phyloP scores from a whole-genome alignment of 2,329 filamentous ascomycete species.

The Albifimbria verrucaria region DNA sequence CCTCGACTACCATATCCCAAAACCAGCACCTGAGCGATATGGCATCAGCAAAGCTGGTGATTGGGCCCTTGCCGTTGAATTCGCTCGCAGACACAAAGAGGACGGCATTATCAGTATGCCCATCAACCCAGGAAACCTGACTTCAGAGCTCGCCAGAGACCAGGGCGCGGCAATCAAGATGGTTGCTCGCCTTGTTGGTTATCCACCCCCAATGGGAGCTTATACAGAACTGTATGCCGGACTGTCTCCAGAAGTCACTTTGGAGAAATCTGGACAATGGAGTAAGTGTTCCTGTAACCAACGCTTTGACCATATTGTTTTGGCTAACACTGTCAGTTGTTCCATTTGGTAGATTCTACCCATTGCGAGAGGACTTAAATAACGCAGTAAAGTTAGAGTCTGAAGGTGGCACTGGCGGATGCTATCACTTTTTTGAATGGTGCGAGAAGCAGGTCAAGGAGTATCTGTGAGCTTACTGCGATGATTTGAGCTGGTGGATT shows the following conservation, averaged over 20 bases:
- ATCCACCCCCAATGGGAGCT: conserved; percentile 32
- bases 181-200: conserved; percentile 11
- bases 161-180: conserved; percentile 10
- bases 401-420: conserved; percentile 28
- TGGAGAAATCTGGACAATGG: conserved; percentile 24
- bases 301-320: too few relatives aligned
- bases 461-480: too few relatives aligned
- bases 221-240: conserved; percentile 45
- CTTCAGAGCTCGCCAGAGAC: conserved; percentile 26
- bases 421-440: conserved; percentile 31
- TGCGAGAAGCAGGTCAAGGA: conserved; percentile 24
- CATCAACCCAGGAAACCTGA: conserved; percentile 32
- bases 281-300: too few relatives aligned
- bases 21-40: conserved; percentile 13
- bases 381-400: conserved; percentile 18
- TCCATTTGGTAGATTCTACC: conserved; percentile 23
- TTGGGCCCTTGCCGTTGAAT: conserved; percentile 17
- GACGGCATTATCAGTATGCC: conserved; percentile 20
- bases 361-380: conserved; percentile 21
- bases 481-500: too few relatives aligned
- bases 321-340: too few relatives aligned
- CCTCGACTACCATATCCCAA: conserved; percentile 16
- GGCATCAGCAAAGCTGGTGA: conserved; percentile 18
- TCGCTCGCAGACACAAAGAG: conserved; percentile 16
- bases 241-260: conserved; percentile 37